Conservation (phyloP, 2,329 filamentous ascomycete genomes). For the Ustulina deusta region DNA sequence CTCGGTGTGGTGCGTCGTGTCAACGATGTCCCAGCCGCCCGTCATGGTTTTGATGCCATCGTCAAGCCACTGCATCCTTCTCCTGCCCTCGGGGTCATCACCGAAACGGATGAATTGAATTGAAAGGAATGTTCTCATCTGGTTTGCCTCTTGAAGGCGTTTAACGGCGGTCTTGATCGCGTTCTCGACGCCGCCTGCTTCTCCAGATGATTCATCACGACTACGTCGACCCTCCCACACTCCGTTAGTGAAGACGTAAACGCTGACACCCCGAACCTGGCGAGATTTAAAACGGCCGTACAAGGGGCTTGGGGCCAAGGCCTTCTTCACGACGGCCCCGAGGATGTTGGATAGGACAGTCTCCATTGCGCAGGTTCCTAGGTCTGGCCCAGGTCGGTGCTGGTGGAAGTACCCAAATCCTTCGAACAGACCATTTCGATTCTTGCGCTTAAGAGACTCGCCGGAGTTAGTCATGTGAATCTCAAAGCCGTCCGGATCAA, state of each 20-base stretch:
- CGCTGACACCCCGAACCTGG: slow-evolving; percentile 3
- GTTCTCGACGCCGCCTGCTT: slow-evolving; percentile 23
- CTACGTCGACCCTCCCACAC: slow-evolving; percentile 12
- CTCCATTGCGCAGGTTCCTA: slow-evolving; percentile 9
- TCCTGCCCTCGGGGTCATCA: not conserved
- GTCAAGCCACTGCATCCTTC: slow-evolving; percentile 11
- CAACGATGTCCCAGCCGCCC: slow-evolving; percentile 2
- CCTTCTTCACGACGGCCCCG: not conserved
- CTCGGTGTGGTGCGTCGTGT: slow-evolving; percentile 2
- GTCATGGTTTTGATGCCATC: not conserved
- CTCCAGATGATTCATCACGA: not conserved
- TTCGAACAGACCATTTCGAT: not conserved
- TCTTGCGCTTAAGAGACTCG: not conserved
- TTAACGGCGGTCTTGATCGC: slow-evolving; percentile 13
- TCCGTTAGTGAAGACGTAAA: slow-evolving; percentile 28
- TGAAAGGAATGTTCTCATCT: slow-evolving; percentile 5
- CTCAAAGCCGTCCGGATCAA: slow-evolving; percentile 25
- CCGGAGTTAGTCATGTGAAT: slow-evolving; percentile 15
- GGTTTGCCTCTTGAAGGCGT: not conserved
- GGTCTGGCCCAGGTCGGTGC: not conserved
- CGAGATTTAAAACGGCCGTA: not conserved
- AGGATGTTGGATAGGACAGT: slow-evolving; percentile 9
- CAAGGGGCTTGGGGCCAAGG: not conserved
- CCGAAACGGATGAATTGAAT: slow-evolving; percentile 27
- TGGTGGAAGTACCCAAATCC: not conserved